A percentile compares a stretch with the other conserved stretches of the same genome.
Evolutionary conservation across 2,329 filamentous ascomycete species (phyloP).

Genomic region (Fusarium temperatum): DNA sequence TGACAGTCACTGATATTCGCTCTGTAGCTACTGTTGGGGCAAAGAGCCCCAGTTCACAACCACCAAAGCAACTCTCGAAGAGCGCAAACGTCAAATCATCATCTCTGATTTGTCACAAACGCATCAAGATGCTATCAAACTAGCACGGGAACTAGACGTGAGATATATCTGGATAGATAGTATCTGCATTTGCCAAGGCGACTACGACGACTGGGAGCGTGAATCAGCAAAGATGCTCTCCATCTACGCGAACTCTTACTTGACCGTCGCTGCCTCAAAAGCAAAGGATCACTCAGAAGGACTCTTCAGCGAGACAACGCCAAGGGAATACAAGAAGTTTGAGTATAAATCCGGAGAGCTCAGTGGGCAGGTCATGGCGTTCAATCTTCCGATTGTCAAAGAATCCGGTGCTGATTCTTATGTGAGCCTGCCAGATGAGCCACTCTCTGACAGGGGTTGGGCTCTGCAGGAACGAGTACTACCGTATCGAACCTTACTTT

Average conservation of each 20-base stretch:
- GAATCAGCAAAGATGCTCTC: not conserved
- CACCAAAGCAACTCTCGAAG: not conserved
- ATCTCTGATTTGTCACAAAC: not conserved
- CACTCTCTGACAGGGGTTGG: not conserved
- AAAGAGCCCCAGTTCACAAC: not conserved
- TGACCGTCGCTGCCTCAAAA: not conserved
- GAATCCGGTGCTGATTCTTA: not conserved
- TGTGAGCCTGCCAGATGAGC: not conserved
- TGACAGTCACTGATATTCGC: not conserved
- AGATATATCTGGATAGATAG: conserved; percentile 8
- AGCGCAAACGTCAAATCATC: not conserved
- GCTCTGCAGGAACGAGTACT: not conserved
- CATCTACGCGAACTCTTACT: not conserved
- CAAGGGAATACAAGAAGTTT: not conserved
- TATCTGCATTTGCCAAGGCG: not conserved
- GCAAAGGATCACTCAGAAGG: not conserved
- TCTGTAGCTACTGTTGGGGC: not conserved
- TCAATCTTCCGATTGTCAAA: not conserved
- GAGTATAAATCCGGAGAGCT: not conserved
- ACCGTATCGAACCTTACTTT: not conserved
- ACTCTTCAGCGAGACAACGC: not conserved
- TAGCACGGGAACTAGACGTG: accelerated
- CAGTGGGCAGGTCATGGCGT: not conserved
- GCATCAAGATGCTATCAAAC: not conserved
- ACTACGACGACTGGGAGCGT: not conserved